Evolutionary conservation across 2,329 filamentous ascomycete genomes (phyloP).

Genomic region (Myriosclerotinia scirpicola): DNA sequence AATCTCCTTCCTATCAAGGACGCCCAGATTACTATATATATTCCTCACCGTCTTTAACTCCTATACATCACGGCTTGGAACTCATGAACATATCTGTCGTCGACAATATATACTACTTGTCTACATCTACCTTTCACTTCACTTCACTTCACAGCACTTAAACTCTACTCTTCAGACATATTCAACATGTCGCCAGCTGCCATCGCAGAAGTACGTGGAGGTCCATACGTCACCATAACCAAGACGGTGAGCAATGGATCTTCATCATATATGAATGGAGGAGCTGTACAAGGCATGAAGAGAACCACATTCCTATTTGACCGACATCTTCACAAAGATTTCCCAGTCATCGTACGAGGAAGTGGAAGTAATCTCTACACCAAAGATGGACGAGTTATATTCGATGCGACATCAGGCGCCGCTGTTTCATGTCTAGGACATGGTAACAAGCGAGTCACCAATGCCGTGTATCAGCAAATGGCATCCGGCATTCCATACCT

Average conservation of each 20-base stretch:
- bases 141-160: background rate
- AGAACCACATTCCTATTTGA: slow-evolving; percentile 34
- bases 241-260: slow-evolving; percentile 1
- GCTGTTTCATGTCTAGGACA: slow-evolving; percentile 73
- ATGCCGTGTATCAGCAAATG: slow-evolving; percentile 61
- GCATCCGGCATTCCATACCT: slow-evolving; percentile 56
- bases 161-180: background rate
- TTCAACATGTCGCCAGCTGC: slow-evolving; percentile 23
- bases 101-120: slow-evolving; percentile 5
- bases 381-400: slow-evolving; percentile 55
- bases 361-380: slow-evolving; percentile 38
- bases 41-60: background rate
- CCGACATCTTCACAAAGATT: slow-evolving; percentile 37
- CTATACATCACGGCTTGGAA: slow-evolving; percentile 9
- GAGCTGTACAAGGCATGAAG: slow-evolving; percentile 25
- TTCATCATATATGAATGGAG: slow-evolving; percentile 11
- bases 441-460: slow-evolving; percentile 57
- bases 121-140: background rate
- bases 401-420: slow-evolving; percentile 73
- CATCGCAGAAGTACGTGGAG: slow-evolving; percentile 18
- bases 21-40: background rate
- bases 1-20: slow-evolving; percentile 14
- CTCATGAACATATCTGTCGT: slow-evolving; percentile 11
- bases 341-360: slow-evolving; percentile 34
- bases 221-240: background rate